Conservation (phyloP, 352 stramenopile genomes). For the Pythium dissimile region DNA sequence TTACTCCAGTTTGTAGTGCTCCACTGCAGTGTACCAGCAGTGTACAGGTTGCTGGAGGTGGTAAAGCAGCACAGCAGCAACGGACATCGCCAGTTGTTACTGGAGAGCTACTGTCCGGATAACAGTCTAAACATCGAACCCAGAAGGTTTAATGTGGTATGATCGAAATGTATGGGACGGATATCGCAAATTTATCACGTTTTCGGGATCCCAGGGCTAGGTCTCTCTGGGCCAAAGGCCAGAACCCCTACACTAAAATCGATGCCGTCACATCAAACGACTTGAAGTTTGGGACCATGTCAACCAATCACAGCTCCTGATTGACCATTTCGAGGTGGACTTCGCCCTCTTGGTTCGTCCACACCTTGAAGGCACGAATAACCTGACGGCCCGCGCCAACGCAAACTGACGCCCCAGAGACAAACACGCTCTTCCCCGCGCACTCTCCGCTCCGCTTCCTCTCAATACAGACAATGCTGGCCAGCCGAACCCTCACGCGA, state of each 20-base stretch:
- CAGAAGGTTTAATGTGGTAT: no score
- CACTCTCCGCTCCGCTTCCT: neutral
- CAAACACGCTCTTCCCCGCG: neutral
- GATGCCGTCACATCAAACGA: conserved; percentile 9
- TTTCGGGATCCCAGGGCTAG: neutral
- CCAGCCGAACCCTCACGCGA: conserved; percentile 9
- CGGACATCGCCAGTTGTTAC: no score
- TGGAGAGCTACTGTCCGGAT: no score
- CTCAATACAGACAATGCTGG: conserved; percentile 4
- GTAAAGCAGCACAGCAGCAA: no score
- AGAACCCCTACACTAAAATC: conserved; percentile 5
- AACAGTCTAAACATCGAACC: no score
- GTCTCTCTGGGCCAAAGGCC: neutral
- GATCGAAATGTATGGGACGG: no score
- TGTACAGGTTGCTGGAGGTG: no score
- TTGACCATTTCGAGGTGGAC: neutral
- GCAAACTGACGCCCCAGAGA: neutral
- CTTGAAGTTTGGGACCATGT: conserved; percentile 19
- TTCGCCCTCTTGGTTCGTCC: no score
- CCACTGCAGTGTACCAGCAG: no score
- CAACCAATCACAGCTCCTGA: conserved; percentile 5
- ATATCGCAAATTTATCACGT: no score
- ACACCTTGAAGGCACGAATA: conserved; percentile 26
- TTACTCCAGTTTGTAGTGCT: no score
- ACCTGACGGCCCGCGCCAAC: neutral